A percentile compares a stretch with the other conserved stretches of the same genome.
phyloP scores from a whole-genome alignment of 768 basidiomycete genomes.

The Artomyces pyxidatus region DNA sequence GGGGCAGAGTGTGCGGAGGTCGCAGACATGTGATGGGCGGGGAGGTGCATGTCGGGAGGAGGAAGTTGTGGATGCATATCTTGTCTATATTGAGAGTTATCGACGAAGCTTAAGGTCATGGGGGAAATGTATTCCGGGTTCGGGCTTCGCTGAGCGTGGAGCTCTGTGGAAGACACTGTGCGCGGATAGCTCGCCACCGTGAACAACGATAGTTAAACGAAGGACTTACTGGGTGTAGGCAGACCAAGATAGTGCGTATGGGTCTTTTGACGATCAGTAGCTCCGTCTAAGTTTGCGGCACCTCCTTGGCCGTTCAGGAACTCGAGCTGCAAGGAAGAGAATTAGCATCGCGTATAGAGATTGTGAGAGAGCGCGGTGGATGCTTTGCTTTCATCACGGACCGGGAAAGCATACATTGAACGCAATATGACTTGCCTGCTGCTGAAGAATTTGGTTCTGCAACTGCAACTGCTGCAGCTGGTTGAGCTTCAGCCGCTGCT shows the following conservation, averaged over 20 bases:
- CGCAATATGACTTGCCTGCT: constrained; percentile 51
- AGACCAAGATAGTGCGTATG: constrained; percentile 33
- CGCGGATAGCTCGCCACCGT: constrained; percentile 32
- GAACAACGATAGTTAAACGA: constrained; percentile 13
- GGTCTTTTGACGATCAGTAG: constrained; percentile 18
- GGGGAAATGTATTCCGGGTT: constrained; percentile 53
- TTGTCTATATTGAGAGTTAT: constrained; percentile 22
- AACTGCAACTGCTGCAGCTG: constrained; percentile 73
- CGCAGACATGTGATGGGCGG: constrained; percentile 19
- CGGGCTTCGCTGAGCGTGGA: constrained; percentile 46
- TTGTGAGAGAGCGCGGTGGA: not conserved
- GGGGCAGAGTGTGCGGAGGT: constrained; percentile 49
- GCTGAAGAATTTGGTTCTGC: constrained; percentile 83
- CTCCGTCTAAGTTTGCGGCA: constrained; percentile 22
- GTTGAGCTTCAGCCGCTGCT: constrained; percentile 72
- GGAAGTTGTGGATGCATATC: constrained; percentile 12
- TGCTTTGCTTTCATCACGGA: constrained; percentile 4
- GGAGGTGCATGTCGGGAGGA: constrained; percentile 18
- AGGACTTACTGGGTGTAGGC: constrained; percentile 56
- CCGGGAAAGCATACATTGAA: constrained; percentile 4
- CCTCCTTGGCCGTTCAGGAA: constrained; percentile 28
- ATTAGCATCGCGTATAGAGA: not conserved
- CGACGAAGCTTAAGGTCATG: constrained; percentile 40
- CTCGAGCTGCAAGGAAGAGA: constrained; percentile 18
- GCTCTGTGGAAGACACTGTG: constrained; percentile 42